A percentile compares a stretch with the other conserved stretches of the same genome.
phyloP scores from a whole-genome alignment of 768 basidiomycete genomes.

The Guyanaporus albipodus region DNA sequence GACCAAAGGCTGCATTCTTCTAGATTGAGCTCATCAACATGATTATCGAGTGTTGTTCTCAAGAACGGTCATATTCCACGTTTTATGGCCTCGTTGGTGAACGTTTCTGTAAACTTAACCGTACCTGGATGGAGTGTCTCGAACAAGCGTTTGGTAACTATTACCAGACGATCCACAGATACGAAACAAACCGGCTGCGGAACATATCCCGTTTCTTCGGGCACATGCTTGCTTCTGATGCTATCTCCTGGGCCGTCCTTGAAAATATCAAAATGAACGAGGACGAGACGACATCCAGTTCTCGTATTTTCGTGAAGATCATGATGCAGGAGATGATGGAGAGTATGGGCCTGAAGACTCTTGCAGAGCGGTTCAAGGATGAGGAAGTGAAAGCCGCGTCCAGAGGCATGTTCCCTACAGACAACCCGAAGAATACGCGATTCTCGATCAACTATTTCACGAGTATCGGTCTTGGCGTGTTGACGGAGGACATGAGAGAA shows the following conservation, averaged over 20 bases:
- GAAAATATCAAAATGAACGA: constrained; percentile 90
- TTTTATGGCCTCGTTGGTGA: constrained; percentile 97
- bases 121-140: constrained; percentile 87
- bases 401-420: constrained; percentile 89
- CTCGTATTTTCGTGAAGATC: constrained; percentile 97
- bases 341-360: constrained; percentile 79
- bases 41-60: constrained; percentile 99
- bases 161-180: constrained; percentile 95
- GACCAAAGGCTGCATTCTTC: background rate
- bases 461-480: constrained; percentile 80
- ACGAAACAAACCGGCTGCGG: constrained; percentile 96
- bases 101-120: constrained; percentile 94
- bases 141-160: constrained; percentile 87
- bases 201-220: constrained; percentile 98
- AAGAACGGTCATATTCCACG: constrained; percentile 96
- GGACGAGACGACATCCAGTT: constrained; percentile 94
- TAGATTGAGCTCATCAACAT: constrained; percentile 96
- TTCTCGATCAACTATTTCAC: constrained; percentile 99
- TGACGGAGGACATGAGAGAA: constrained; percentile 97
- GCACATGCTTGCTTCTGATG: constrained; percentile 80
- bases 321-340: constrained; percentile 95
- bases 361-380: constrained; percentile 90
- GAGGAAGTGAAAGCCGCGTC: constrained; percentile 72
- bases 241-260: constrained; percentile 85
- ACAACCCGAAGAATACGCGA: constrained; percentile 94